Evolutionary conservation across 2,329 filamentous ascomycete genomes (phyloP).

Genomic region (Clonostachys sp.): DNA sequence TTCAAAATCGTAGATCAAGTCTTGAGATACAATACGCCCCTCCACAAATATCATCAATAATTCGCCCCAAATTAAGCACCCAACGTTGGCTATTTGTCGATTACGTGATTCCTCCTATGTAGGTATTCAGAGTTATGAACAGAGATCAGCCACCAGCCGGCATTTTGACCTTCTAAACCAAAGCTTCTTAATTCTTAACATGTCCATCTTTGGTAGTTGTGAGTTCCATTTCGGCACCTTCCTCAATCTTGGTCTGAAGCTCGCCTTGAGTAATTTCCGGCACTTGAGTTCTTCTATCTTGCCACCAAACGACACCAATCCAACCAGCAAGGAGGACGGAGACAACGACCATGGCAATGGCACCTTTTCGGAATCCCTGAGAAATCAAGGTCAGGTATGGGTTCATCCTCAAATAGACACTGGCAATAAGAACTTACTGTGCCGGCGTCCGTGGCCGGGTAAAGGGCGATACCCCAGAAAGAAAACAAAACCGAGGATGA

Average conservation of each 20-base stretch:
- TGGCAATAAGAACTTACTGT: background rate
- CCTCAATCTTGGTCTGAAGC: background rate
- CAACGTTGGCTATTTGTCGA: too few relatives aligned
- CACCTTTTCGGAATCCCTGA: conserved; percentile 18
- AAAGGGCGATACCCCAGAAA: conserved; percentile 31
- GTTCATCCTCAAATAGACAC: too few relatives aligned
- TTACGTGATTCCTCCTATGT: too few relatives aligned
- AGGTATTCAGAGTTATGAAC: too few relatives aligned
- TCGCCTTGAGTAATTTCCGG: background rate
- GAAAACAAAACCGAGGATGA: conserved; percentile 28
- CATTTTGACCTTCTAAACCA: too few relatives aligned
- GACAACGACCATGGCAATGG: conserved; percentile 22
- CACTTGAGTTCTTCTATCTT: conserved; percentile 6
- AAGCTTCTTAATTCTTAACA: too few relatives aligned
- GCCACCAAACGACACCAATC: conserved; percentile 9
- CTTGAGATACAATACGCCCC: too few relatives aligned
- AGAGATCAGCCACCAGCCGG: too few relatives aligned
- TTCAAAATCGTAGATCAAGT: too few relatives aligned
- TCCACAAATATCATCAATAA: too few relatives aligned
- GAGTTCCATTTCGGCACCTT: background rate
- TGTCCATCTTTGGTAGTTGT: background rate
- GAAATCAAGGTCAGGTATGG: background rate
- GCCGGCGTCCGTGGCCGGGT: conserved; percentile 22
- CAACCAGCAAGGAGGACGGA: conserved; percentile 4
- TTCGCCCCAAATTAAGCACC: too few relatives aligned